Evolutionary conservation across 2,329 filamentous ascomycete species (phyloP).

Genomic region (Corinectria fuckeliana): DNA sequence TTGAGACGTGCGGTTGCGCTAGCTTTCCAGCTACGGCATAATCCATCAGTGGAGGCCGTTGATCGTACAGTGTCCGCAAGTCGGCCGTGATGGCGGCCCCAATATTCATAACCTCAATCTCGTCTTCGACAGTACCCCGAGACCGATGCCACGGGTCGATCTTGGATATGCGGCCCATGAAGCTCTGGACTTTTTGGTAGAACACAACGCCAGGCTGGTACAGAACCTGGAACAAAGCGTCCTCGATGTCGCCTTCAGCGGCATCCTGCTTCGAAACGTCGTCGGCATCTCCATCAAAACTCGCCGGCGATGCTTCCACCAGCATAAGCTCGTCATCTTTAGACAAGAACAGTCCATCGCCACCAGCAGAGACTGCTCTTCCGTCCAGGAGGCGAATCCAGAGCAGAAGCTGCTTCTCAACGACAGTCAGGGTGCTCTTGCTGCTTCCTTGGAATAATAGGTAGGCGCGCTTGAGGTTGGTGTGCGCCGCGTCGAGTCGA

Average conservation of each 20-base stretch:
- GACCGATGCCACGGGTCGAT: conserved; percentile 64
- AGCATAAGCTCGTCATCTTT: conserved; percentile 55
- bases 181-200: conserved; percentile 64
- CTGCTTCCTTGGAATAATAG: conserved; percentile 51
- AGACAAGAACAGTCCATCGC: conserved; percentile 59
- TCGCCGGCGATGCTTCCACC: conserved; percentile 50
- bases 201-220: conserved; percentile 63
- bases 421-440: conserved; percentile 44
- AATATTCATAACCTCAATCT: conserved; percentile 63
- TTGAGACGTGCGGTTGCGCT: conserved; percentile 54
- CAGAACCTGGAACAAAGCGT: conserved; percentile 60
- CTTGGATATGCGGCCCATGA: conserved; percentile 62
- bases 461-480: conserved; percentile 58
- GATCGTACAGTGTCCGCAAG: conserved; percentile 56
- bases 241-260: conserved; percentile 50
- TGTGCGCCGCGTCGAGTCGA: conserved; percentile 53
- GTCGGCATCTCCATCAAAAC: conserved; percentile 42
- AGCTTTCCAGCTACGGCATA: conserved; percentile 60
- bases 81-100: conserved; percentile 58
- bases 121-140: conserved; percentile 62
- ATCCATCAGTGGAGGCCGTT: conserved; percentile 61
- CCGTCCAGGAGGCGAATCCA: conserved; percentile 64
- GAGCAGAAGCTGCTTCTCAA: conserved; percentile 57
- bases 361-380: conserved; percentile 61
- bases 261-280: conserved; percentile 31